These are phyloP conservation scores for Cytospora leucostoma DNA, from an alignment of 2,329 filamentous ascomycete species.

Conservation along the genomic window DNA sequence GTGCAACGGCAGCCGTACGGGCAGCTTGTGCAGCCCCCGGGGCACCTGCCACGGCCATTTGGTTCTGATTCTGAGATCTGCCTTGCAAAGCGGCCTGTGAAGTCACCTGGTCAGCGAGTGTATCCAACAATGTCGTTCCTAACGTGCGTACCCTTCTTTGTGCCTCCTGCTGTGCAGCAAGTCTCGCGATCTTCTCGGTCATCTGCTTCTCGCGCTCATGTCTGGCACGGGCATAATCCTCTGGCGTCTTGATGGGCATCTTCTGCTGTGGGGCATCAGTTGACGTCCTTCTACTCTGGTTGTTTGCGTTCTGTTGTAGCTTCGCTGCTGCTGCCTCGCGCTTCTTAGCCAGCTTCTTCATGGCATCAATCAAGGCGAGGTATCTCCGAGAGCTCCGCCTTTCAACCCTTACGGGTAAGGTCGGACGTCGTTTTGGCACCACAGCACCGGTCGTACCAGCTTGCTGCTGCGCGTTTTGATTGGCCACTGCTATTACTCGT, in stretches of 20 bases:
- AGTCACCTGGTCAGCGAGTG: slow-evolving; percentile 35
- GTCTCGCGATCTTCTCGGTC: slow-evolving; percentile 58
- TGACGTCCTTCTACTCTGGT: slow-evolving; percentile 79
- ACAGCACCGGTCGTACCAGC: slow-evolving; percentile 43
- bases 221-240: slow-evolving; percentile 87
- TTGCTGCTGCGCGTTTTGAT: slow-evolving; percentile 48
- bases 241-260: slow-evolving; percentile 70
- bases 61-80: slow-evolving; percentile 48
- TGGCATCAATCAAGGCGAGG: slow-evolving; percentile 85
- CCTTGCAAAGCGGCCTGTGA: slow-evolving; percentile 44
- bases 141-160: slow-evolving; percentile 54
- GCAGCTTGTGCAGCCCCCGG: slow-evolving; percentile 40
- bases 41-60: slow-evolving; percentile 46
- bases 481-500: slow-evolving; percentile 54
- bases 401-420: slow-evolving; percentile 81
- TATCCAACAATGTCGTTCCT: slow-evolving; percentile 33
- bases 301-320: slow-evolving; percentile 75
- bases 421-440: slow-evolving; percentile 66
- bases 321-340: slow-evolving; percentile 84
- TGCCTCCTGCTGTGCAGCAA: slow-evolving; percentile 58
- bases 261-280: slow-evolving; percentile 61
- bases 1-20: slow-evolving; percentile 38
- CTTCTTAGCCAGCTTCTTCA: slow-evolving; percentile 95
- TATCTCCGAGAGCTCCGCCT: slow-evolving; percentile 84
- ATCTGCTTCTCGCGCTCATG: slow-evolving; percentile 78